Evolutionary conservation across 306 rosid genomes (phyloP).

Genomic region (Castanopsis chinensis): DNA sequence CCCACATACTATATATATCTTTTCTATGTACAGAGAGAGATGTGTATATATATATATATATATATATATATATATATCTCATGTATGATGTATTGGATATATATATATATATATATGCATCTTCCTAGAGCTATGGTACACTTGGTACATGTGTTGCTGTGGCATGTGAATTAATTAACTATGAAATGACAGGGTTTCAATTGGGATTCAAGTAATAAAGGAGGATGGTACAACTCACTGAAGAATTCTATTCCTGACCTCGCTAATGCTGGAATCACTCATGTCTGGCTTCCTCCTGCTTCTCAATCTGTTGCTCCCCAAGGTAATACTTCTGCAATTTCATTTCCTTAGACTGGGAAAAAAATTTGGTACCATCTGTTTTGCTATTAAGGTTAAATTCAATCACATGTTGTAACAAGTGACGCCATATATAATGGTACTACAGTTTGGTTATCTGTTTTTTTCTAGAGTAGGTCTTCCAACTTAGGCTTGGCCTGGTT

Average conservation of each 20-base stretch:
- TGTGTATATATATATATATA: too few species aligned
- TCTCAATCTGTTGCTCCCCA: conserved; percentile 54
- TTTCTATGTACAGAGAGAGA: not conserved
- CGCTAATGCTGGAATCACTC: conserved; percentile 58
- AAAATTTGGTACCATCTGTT: not conserved
- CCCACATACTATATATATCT: not conserved
- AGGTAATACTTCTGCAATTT: conserved; percentile 25
- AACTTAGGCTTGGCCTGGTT: not conserved
- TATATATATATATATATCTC: too few species aligned
- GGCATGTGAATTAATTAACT: not conserved
- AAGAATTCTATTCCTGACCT: conserved; percentile 56
- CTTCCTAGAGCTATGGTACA: too few species aligned
- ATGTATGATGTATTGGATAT: too few species aligned
- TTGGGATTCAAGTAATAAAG: conserved; percentile 74
- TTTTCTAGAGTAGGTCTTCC: not conserved
- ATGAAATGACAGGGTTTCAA: conserved; percentile 62
- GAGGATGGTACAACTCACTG: conserved; percentile 73
- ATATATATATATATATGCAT: too few species aligned
- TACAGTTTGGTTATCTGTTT: not conserved
- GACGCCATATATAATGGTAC: not conserved
- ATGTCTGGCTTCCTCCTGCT: conserved; percentile 94
- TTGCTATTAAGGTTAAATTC: not conserved
- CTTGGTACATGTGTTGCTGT: too few species aligned
- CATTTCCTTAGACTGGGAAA: not conserved
- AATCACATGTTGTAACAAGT: not conserved